A percentile compares a stretch with the other conserved stretches of the same genome.
Conservation (phyloP, 441 rosid genomes). For the Croton laevigatus region DNA sequence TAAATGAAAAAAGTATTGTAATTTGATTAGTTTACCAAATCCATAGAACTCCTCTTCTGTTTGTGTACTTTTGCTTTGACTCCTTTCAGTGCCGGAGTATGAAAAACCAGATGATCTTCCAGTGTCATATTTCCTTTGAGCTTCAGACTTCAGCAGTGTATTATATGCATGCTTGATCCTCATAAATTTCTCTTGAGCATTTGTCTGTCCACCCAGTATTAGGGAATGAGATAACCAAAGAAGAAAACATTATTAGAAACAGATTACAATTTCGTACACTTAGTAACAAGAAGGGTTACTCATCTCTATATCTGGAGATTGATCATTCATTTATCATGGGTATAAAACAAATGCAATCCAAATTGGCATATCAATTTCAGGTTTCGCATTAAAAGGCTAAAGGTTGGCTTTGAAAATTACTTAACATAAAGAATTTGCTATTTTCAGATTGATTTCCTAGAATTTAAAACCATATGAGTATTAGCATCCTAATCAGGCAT, state of each 20-base stretch:
- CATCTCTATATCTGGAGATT: not conserved
- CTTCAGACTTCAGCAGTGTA: slow-evolving; percentile 67
- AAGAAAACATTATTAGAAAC: slow-evolving; percentile 7
- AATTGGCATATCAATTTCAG: not conserved
- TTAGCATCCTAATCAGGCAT: not conserved
- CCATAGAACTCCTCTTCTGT: slow-evolving; percentile 89
- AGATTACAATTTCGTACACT: not conserved
- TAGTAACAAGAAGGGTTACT: not conserved
- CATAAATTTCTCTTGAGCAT: slow-evolving; percentile 92
- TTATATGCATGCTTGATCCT: slow-evolving; percentile 91
- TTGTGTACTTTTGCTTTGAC: slow-evolving; percentile 30
- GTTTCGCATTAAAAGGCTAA: slow-evolving; percentile 1
- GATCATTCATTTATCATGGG: not conserved
- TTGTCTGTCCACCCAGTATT: slow-evolving; percentile 46
- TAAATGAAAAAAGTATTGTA: not conserved
- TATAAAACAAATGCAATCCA: not conserved
- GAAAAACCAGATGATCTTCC: slow-evolving; percentile 64
- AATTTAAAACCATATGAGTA: not conserved
- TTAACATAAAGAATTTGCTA: not conserved
- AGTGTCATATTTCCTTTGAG: slow-evolving; percentile 49
- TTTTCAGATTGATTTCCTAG: not conserved
- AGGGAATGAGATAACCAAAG: not conserved
- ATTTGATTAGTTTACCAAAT: slow-evolving; percentile 55
- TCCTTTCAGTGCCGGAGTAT: slow-evolving; percentile 45
- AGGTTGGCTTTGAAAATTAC: not conserved